Percentiles rank a stretch among this genome's conserved stretches.
Evolutionary conservation across 2,329 filamentous ascomycete species (phyloP).

Genomic region (Xylaria sp.): DNA sequence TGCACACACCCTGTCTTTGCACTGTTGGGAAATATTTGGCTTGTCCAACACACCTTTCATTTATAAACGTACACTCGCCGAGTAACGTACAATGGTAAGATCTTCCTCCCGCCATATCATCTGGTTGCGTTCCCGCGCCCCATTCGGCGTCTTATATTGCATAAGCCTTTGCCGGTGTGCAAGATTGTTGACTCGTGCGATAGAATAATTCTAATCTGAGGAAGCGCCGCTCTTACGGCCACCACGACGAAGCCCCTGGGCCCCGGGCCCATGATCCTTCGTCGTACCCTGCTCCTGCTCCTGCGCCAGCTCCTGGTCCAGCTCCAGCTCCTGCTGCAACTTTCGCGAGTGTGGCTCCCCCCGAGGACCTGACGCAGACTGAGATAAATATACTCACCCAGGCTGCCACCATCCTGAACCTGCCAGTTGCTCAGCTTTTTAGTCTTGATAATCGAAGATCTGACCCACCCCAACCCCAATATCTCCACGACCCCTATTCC

Average conservation of each 20-base stretch:
- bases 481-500: conserved; percentile 23
- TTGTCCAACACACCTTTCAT: conserved; percentile 34
- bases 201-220: conserved; percentile 38
- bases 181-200: conserved; percentile 31
- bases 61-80: conserved; percentile 24
- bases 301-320: background rate
- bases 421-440: conserved; percentile 29
- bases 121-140: conserved; percentile 19
- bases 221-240: conserved; percentile 41
- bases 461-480: conserved; percentile 21
- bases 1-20: conserved; percentile 28
- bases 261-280: conserved; percentile 33
- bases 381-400: conserved; percentile 34
- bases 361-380: conserved; percentile 24
- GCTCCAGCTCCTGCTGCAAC: background rate
- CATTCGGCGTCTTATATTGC: conserved; percentile 33
- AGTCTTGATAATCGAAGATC: conserved; percentile 30
- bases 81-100: conserved; percentile 34
- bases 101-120: conserved; percentile 30
- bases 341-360: conserved; percentile 24
- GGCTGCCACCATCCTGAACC: conserved; percentile 33
- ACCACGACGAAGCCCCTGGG: conserved; percentile 36
- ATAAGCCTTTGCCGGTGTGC: conserved; percentile 29
- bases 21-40: conserved; percentile 21
- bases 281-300: conserved; percentile 18